Evolutionary conservation across 768 basidiomycete species (phyloP), one percentile per base, ranked within the genome.

Genomic region (Pleurotus salmoneostramineus): DNA sequence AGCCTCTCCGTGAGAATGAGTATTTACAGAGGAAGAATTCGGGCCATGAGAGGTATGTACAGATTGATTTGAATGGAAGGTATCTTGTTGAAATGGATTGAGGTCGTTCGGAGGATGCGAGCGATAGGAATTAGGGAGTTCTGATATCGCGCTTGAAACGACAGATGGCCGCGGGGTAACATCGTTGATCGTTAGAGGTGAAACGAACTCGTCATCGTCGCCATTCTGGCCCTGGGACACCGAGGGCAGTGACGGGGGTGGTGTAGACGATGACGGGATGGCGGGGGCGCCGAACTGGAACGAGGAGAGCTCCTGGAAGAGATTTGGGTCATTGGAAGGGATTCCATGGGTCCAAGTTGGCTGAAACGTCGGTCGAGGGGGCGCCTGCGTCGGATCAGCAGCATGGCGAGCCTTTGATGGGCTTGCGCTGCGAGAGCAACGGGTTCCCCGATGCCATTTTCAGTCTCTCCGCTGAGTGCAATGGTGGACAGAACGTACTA

Each of bases 91-190:
- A 32, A 32, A 11, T 7, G 48, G 21, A 32, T 7, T 49, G 11
- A 2, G 4, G 15, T 27, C 48, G 31, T 49, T 49, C 7, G 65
- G 60, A 34, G 64, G 62, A 51, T 62, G 11, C 5, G 52, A 49
- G 33, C 48, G 48, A 49, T 49, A 49, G 21, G 62, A 33, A 55
- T 57, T 58, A 37, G 58, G 33, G 45, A 40, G 50, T 56, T 61
- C 64, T 36, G 58, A 57, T 55, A 68, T 64, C n/a, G 67, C 67
- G 31, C 32, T 35, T 46, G 57, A 58, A 43, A 74, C 73, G 36
- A 83, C 73, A 36, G 80, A 82, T 3, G 79, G 80, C 21, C 81
- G 74, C 48, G 81, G 81, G 4, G 81, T 83, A 35, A 77, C 75
- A 65, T 83, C 80, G 51, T 37, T 47, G 36, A 42, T 27, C 10